A percentile compares a stretch with the other conserved stretches of the same genome.
Evolutionary conservation across 2,329 filamentous ascomycete genomes (phyloP).

Genomic region (Ramichloridium luteum): DNA sequence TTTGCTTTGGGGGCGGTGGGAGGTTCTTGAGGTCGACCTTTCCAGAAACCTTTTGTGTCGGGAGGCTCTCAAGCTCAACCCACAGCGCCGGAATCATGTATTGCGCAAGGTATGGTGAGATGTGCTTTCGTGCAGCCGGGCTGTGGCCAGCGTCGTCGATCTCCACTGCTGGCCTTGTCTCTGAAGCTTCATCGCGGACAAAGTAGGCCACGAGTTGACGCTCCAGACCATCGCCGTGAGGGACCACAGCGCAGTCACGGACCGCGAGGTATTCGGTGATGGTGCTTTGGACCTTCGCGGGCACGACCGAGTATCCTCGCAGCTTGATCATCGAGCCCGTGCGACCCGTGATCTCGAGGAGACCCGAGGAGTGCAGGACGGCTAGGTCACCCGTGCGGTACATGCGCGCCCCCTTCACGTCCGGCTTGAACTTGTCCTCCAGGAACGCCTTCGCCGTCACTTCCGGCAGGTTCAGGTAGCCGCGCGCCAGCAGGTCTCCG

Average conservation of each 20-base stretch:
- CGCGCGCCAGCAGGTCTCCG: constrained; percentile 59
- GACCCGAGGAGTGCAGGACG: constrained; percentile 51
- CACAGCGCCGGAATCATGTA: constrained; percentile 76
- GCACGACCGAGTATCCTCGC: constrained; percentile 65
- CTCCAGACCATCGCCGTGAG: constrained; percentile 65
- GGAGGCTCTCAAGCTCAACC: constrained; percentile 59
- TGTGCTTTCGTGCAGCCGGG: constrained; percentile 51
- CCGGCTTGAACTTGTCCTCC: constrained; percentile 48
- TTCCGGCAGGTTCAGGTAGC: constrained; percentile 69
- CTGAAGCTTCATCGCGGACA: constrained; percentile 51
- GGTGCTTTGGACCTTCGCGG: constrained; percentile 61
- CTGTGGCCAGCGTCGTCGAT: constrained; percentile 62
- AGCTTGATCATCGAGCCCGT: constrained; percentile 73
- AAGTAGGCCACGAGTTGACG: constrained; percentile 66
- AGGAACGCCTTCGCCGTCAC: constrained; percentile 62
- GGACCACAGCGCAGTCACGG: constrained; percentile 56
- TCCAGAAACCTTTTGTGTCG: constrained; percentile 66
- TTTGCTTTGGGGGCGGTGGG: constrained; percentile 48
- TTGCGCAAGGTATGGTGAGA: constrained; percentile 57
- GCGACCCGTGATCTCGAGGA: constrained; percentile 63
- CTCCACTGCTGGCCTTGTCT: constrained; percentile 48
- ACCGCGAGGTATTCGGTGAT: constrained; percentile 60
- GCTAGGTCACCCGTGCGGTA: constrained; percentile 65
- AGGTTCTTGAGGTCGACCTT: constrained; percentile 64
- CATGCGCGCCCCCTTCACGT: constrained; percentile 50